phyloP scores from a whole-genome alignment of 768 basidiomycete genomes.

The Tremella fuciformis region DNA sequence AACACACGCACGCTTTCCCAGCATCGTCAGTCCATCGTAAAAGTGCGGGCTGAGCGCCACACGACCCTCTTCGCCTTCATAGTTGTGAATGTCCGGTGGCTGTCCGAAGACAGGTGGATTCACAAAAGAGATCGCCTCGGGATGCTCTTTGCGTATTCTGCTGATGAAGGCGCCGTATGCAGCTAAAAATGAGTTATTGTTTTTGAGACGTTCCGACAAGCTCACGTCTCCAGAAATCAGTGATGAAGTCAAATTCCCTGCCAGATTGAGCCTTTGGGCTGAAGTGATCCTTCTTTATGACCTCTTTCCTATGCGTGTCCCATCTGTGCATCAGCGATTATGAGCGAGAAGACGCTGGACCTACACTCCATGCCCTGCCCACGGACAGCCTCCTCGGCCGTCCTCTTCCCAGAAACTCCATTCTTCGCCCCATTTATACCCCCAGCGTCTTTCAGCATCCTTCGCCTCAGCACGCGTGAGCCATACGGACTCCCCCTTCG shows the following conservation, averaged over 20 bases:
- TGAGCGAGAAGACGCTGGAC: neutral
- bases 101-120: slow-evolving; percentile 84
- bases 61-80: slow-evolving; percentile 57
- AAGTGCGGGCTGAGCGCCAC: slow-evolving; percentile 80
- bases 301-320: slow-evolving; percentile 2
- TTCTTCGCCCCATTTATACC: slow-evolving; percentile 68
- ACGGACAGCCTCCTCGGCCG: slow-evolving; percentile 66
- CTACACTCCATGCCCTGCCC: slow-evolving; percentile 48
- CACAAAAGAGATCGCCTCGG: slow-evolving; percentile 80
- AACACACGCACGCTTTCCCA: slow-evolving; percentile 70
- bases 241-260: slow-evolving; percentile 62
- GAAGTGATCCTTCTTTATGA: slow-evolving; percentile 78
- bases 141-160: slow-evolving; percentile 60
- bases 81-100: slow-evolving; percentile 63
- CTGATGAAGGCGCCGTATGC: slow-evolving; percentile 49
- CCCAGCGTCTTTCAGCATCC: slow-evolving; percentile 61
- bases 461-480: slow-evolving; percentile 57
- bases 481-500: slow-evolving; percentile 73
- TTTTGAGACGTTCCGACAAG: too few relatives aligned
- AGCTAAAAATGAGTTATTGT: slow-evolving; percentile 19
- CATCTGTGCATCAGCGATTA: slow-evolving; percentile 8
- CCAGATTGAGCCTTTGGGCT: slow-evolving; percentile 52
- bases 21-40: slow-evolving; percentile 89
- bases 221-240: slow-evolving; percentile 70
- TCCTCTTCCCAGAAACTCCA: slow-evolving; percentile 51